Evolutionary conservation across 495 filamentous ascomycete species (phyloP).

Genomic region (Talaromyces ruber): DNA sequence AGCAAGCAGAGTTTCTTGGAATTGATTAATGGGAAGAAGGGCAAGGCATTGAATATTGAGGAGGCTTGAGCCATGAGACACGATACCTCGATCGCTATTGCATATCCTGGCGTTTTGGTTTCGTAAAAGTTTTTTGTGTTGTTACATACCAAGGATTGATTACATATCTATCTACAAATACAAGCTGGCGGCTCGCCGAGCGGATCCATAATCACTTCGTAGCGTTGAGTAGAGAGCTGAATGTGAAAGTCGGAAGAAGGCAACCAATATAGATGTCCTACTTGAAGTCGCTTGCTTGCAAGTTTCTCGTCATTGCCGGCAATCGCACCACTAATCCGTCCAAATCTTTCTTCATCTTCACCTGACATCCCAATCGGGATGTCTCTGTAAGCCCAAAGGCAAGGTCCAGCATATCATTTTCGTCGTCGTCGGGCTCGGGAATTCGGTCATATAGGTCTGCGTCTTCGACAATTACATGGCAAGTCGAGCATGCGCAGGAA

Average conservation of each 20-base stretch:
- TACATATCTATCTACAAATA: conserved; percentile 2
- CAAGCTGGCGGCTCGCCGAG: neutral
- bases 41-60: conserved; percentile 38
- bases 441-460: conserved; percentile 84
- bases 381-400: conserved; percentile 96
- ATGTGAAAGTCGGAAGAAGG: neutral
- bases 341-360: conserved; percentile 80
- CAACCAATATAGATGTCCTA: conserved; percentile 22
- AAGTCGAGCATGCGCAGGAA: conserved; percentile 93
- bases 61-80: conserved; percentile 27
- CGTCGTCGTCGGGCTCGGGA: conserved; percentile 88
- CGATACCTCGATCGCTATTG: neutral
- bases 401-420: conserved; percentile 98
- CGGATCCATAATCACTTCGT: neutral
- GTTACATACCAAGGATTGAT: neutral
- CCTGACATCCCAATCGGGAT: conserved; percentile 90
- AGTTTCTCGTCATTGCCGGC: conserved; percentile 88
- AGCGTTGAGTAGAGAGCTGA: conserved; percentile 7
- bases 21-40: conserved; percentile 59
- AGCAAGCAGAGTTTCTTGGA: conserved; percentile 94
- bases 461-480: conserved; percentile 87
- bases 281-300: conserved; percentile 88
- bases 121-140: neutral
- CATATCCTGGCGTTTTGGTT: neutral
- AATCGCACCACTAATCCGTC: conserved; percentile 79